Conservation (phyloP, 2,329 filamentous ascomycete genomes). For the Didymosphaeria variabile region DNA sequence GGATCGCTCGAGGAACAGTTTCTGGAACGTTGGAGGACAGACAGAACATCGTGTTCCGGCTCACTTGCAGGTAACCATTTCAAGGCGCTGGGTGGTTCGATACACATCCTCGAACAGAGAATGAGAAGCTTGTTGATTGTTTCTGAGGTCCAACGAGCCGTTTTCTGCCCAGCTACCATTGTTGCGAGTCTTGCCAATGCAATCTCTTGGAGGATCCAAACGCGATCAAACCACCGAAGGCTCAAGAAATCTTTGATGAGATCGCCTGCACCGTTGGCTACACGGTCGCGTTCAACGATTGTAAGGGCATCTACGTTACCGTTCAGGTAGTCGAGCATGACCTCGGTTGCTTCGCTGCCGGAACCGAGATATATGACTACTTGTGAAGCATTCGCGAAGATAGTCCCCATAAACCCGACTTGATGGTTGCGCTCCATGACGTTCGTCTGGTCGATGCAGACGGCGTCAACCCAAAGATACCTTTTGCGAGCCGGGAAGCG, state of each 20-base stretch:
- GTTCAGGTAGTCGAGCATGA: conserved; percentile 17
- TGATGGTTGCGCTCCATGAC: conserved; percentile 18
- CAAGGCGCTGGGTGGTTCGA: conserved; percentile 17
- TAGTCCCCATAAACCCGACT: conserved; percentile 18
- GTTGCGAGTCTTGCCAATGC: conserved; percentile 24
- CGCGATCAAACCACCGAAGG: conserved; percentile 20
- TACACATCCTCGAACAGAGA: no score
- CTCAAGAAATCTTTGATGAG: conserved; percentile 1
- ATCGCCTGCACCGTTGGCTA: no score
- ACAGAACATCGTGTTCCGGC: conserved; percentile 16
- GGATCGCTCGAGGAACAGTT: conserved; percentile 20
- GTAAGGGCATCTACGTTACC: neutral
- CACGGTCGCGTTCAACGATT: no score
- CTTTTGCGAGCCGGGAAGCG: conserved; percentile 4
- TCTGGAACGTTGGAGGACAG: conserved; percentile 18
- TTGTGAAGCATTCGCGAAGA: conserved; percentile 14
- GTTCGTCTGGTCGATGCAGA: conserved; percentile 22
- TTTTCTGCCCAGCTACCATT: conserved; percentile 13
- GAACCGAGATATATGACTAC: conserved; percentile 24
- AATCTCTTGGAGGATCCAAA: conserved; percentile 33
- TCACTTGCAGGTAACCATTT: conserved; percentile 7
- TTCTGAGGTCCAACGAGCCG: conserved; percentile 8
- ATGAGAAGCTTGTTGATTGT: conserved; percentile 10
- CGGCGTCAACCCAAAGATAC: conserved; percentile 20
- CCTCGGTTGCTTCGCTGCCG: conserved; percentile 3